Base-by-base conservation (phyloP, 345 rosid species). In the Pugionium cornutum region DNA sequence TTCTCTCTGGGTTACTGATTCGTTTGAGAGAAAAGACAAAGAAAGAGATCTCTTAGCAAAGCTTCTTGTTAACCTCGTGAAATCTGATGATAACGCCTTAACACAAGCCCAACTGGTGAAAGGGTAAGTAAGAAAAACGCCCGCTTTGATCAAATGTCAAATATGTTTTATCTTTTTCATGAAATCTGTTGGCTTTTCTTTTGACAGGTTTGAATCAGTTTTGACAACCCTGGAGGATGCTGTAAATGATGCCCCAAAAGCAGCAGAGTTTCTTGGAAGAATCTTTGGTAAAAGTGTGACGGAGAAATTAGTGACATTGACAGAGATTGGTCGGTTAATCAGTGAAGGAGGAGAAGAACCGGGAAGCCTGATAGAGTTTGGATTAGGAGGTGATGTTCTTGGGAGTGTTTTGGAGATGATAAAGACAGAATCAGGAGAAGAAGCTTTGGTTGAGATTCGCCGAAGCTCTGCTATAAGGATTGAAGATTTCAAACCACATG, bases 201-300 rank as follows among this genome's bases (percentile, higher is more conserved):
- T 51, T 3, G 50, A 25, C 79, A 90, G 99, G 85, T 88, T 94
- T 48, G 88, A 85, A 53, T 76, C 81, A 0, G 96, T 84, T 54
- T 84, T 94, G 29, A 59, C 75, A 54, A 83, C 86, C 6, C 73
- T 94, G 79, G 92, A 90, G 79, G 99, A 94, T 73, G 81, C 91
- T 0, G 92, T 94, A 2, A 94, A 81, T 42, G 97, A 94, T 66
- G 99, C 99, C 11, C 97, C 99, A 0, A 94, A 69, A 76, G 99
- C 97, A 58, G 80, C 91, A 2, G 97, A 86, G 71, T 91, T 84
- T 78, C 89, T 94, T 0, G 97, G 95, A 10, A 54, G 53, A 5
- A 81, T 90, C 4, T 81, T 88, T 50, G 97, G 78, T n/a, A 79
- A 81, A 70, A 77, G 58, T 4, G 80, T 91, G 2, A 48, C 50